Evolutionary conservation across 768 basidiomycete genomes (phyloP), one percentile per base, ranked within the genome.

Genomic region (Hebeloma cylindrosporum): DNA sequence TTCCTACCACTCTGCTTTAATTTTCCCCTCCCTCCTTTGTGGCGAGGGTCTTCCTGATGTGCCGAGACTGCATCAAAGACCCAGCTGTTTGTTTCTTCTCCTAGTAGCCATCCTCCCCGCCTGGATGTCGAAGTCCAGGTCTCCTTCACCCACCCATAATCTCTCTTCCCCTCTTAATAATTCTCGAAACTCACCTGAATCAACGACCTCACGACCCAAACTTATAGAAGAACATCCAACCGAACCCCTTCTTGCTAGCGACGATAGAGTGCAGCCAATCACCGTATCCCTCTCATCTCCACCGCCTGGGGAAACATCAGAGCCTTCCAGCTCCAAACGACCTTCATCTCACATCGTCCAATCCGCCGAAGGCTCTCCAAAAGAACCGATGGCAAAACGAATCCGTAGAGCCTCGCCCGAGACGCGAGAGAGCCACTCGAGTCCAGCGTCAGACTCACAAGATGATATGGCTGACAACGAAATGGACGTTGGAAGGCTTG

Each of bases 381-480:
- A 69, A 41, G 60, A 60, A 58, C 69, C 60, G 22, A 75, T 72
- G 69, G 64, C 72, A 1, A 77, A 74, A 62, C 75, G 69, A 33
- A 52, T 71, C 16, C 71, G 69, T 33, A 63, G 60, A 50, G 62
- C 60, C 30, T 68, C 71, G 7, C 60, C 64, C 13, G 62, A 61
- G 43, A 30, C 49, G 27, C 48, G 51, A 38, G 55, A 60, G 48
- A 52, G 51, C 40, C 62, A 61, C 42, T 71, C 71, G 23, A 72
- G 69, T 37, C 66, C 70, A 20, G 74, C 73, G 38, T 69, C 70
- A 31, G 75, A 75, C 49, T 80, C 80, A 7, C 78, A 79, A 57
- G 74, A 71, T 47, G 75, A 71, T 14, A 66, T 78, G 71, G 78
- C 78, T 6, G 83, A 85, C 60, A 80, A 71, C 40, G 82, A 82